Evolutionary conservation across 352 stramenopile species (phyloP).

Genomic region (Pythium plurisporium): DNA sequence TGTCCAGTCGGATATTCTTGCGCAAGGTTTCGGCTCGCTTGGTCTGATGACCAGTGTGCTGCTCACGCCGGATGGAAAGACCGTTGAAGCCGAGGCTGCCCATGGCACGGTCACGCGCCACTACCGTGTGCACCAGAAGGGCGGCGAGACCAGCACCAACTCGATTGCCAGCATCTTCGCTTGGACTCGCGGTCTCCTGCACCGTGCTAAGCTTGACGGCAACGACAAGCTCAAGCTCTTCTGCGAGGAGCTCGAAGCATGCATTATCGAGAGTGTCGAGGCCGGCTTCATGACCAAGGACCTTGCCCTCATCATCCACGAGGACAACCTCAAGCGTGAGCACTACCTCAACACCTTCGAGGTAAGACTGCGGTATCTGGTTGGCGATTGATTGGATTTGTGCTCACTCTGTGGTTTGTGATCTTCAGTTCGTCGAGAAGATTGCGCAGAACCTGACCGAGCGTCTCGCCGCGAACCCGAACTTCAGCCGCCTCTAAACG

Average conservation of each 20-base stretch:
- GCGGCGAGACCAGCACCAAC: conserved; percentile 84
- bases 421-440: conserved; percentile 41
- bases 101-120: conserved; percentile 89
- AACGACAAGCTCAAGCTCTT: conserved; percentile 77
- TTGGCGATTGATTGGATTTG: not conserved
- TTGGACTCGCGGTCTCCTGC: conserved; percentile 79
- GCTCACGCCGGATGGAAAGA: conserved; percentile 80
- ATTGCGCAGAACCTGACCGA: conserved; percentile 44
- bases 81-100: conserved; percentile 83
- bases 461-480: conserved; percentile 33
- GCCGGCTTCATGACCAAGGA: conserved; percentile 86
- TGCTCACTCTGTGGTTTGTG: conserved; percentile 1
- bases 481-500: conserved; percentile 32
- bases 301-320: conserved; percentile 80
- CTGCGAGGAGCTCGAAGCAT: conserved; percentile 66
- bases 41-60: conserved; percentile 88
- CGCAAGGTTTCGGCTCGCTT: conserved; percentile 85
- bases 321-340: conserved; percentile 56
- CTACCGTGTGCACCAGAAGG: conserved; percentile 87
- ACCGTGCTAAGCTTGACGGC: conserved; percentile 82
- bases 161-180: conserved; percentile 88
- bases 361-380: conserved; percentile 16
- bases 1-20: conserved; percentile 87
- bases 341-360: conserved; percentile 46
- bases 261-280: conserved; percentile 82